Evolutionary conservation across 768 basidiomycete genomes (phyloP).

Genomic region (Psilocybe subaeruginosa): DNA sequence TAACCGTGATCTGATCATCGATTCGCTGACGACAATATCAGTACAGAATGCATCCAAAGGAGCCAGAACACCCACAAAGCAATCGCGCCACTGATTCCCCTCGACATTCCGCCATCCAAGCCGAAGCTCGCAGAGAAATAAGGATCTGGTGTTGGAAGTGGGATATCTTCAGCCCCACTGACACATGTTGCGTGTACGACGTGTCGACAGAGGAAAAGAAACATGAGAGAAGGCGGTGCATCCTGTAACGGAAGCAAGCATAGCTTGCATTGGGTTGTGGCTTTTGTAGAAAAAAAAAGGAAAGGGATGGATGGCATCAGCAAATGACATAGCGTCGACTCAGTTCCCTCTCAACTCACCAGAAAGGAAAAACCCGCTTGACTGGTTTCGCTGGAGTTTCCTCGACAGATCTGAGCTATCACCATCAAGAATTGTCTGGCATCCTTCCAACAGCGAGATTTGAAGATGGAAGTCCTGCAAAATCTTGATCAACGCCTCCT

Average conservation of each 20-base stretch:
- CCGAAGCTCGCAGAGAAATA: constrained; percentile 38
- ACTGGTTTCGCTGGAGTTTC: constrained; percentile 75
- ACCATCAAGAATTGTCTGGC: constrained; percentile 82
- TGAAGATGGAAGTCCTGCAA: constrained; percentile 95
- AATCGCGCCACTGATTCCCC: constrained; percentile 69
- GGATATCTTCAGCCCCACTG: constrained; percentile 64
- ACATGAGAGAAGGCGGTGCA: constrained; percentile 50
- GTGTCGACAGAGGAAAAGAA: constrained; percentile 89
- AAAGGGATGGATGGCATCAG: neutral
- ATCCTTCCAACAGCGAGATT: constrained; percentile 90
- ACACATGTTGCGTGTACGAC: constrained; percentile 83
- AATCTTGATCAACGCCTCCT: constrained; percentile 94
- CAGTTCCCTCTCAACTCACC: constrained; percentile 47
- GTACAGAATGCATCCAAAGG: neutral
- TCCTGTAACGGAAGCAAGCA: constrained; percentile 65
- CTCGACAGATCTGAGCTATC: constrained; percentile 78
- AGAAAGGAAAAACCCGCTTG: constrained; percentile 75
- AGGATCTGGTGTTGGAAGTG: constrained; percentile 56
- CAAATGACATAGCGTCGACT: neutral
- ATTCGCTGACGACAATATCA: constrained; percentile 50
- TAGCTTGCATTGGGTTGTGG: constrained; percentile 64
- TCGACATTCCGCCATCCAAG: constrained; percentile 39
- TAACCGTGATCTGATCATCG: constrained; percentile 67
- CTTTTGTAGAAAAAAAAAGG: constrained; percentile 35
- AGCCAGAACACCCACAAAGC: constrained; percentile 64